These are phyloP conservation scores for Thelonectria rubi DNA, from an alignment of 2,329 filamentous ascomycete genomes.

Conservation along the genomic window DNA sequence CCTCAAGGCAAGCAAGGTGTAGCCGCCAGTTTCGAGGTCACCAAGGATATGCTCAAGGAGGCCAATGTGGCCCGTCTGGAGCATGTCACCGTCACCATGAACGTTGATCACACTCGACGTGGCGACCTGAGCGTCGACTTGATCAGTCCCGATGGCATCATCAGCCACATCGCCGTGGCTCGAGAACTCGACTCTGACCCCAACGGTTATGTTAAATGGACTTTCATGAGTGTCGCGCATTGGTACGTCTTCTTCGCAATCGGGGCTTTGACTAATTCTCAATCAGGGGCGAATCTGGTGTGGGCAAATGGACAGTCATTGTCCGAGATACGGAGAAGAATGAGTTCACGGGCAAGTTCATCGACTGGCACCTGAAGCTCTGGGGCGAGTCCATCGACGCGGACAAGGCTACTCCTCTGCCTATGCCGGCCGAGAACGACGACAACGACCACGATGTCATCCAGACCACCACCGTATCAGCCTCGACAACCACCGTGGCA, in stretches of 20 bases:
- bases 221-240: conserved; percentile 97
- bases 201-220: conserved; percentile 90
- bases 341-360: conserved; percentile 77
- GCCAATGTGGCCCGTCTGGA: conserved; percentile 89
- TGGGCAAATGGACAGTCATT: conserved; percentile 90
- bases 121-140: conserved; percentile 94
- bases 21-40: conserved; percentile 83
- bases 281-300: conserved; percentile 81
- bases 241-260: conserved; percentile 67
- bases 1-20: conserved; percentile 86
- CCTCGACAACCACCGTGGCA: conserved; percentile 68
- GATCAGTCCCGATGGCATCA: conserved; percentile 80
- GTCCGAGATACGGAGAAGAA: conserved; percentile 88
- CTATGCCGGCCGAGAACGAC: conserved; percentile 83
- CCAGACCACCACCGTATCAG: conserved; percentile 63
- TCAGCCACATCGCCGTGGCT: conserved; percentile 83
- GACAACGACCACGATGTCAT: conserved; percentile 80
- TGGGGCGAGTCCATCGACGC: conserved; percentile 91
- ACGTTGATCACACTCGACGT: conserved; percentile 84
- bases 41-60: conserved; percentile 77
- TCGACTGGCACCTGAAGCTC: conserved; percentile 92
- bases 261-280: conserved; percentile 42
- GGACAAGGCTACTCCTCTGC: conserved; percentile 75
- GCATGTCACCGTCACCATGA: conserved; percentile 98
- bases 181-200: conserved; percentile 73